A percentile compares a stretch with the other conserved stretches of the same genome.
phyloP scores from a whole-genome alignment of 371 early-diverging fungal genomes.

The Nosema muscidifuracis region DNA sequence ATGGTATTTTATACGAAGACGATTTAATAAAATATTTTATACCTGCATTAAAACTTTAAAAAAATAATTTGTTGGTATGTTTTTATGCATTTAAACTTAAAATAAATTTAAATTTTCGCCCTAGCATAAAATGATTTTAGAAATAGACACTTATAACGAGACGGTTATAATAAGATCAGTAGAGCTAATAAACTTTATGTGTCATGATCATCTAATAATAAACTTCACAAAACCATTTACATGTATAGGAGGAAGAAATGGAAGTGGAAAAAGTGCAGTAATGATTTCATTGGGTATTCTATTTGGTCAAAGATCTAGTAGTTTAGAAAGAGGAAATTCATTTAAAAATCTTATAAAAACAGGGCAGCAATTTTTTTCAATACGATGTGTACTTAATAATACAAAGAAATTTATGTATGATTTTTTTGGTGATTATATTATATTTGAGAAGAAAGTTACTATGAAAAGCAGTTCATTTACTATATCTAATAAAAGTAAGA shows the following conservation, averaged over 20 bases:
- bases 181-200: constrained; percentile 63
- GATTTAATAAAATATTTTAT: neutral
- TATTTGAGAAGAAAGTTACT: constrained; percentile 53
- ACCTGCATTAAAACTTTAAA: neutral
- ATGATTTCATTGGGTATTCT: constrained; percentile 62
- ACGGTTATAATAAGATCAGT: constrained; percentile 35
- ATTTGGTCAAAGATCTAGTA: constrained; percentile 57
- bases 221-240: constrained; percentile 57
- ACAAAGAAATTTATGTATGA: constrained; percentile 23
- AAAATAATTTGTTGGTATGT: neutral
- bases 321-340: constrained; percentile 59
- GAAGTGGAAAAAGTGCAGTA: constrained; percentile 63
- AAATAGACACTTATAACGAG: neutral
- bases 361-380: constrained; percentile 37
- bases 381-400: constrained; percentile 46
- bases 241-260: constrained; percentile 61
- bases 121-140: neutral
- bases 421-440: constrained; percentile 41
- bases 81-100: neutral
- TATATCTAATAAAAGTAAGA: constrained; percentile 36
- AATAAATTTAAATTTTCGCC: too few relatives aligned
- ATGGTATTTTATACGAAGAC: constrained; percentile 39
- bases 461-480: constrained; percentile 20
- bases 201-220: constrained; percentile 58
- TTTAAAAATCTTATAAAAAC: constrained; percentile 56